Base-by-base conservation (phyloP, 2,329 filamentous ascomycete genomes). In the Colletotrichum abscissum region DNA sequence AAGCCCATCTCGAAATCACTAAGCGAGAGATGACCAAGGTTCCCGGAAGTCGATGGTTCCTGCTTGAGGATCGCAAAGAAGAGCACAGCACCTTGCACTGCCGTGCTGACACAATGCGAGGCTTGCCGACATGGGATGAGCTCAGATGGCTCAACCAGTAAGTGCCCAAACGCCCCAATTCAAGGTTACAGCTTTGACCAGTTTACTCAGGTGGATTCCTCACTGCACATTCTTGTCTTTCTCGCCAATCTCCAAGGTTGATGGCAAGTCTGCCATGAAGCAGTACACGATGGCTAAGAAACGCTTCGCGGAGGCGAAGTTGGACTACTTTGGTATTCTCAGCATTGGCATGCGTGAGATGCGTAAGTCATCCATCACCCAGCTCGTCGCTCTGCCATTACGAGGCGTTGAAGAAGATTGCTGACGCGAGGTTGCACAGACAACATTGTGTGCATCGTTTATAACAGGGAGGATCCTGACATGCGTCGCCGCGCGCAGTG, bases 371-470 rank as follows among this genome's bases (percentile, higher is more conserved):
- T 5, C 28, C 12, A 4, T 4, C 33, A 30, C 5, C 19, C 30
- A n/a, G 30, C n/a, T 38, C 6, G 38, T 42, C 38, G 38, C 16
- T n/a, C n/a, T 11, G 52, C 24, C 52, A 35, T 5, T 1, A 4
- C 3, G 7, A 11, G 14, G 19, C n/a, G 38, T 56, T 22, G 12
- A 22, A 4, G 7, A 49, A 7, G 22, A 35, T 22, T 12, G 22
- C 56, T 58, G 1, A 68, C 69, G 33, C 22, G 30, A 54, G 38
- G n/a, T 30, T 35, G 35, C 49, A 56, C 62, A 75, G 74, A 89
- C 77, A 85, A 89, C 76, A 89, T 90, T 70, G 84, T 88, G 3
- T 87, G 86, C 70, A 86, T 90, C 55, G 83, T 89, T 16, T 90
- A 87, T 76, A 83, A 90, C 73, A 81, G 84, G 5, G 81, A 82